These are phyloP conservation scores for Debaryomyces castellii DNA, from an alignment of 805 yeast genomes.

Conservation along the genomic window DNA sequence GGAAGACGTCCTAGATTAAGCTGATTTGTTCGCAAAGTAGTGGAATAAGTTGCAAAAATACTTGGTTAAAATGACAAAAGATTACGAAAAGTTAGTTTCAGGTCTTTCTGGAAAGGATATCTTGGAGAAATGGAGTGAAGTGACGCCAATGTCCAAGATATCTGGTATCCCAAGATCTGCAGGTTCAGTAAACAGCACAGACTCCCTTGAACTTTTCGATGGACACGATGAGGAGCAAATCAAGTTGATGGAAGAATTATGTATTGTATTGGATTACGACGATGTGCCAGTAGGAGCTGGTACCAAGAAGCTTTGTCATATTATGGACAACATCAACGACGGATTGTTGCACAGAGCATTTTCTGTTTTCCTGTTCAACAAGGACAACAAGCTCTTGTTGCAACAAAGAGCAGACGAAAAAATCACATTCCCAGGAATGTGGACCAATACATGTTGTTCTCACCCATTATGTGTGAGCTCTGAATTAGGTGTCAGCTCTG, in stretches of 20 bases:
- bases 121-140: constrained; percentile 60
- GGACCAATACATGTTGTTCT: constrained; percentile 99
- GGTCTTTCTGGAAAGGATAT: constrained; percentile 50
- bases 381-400: constrained; percentile 69
- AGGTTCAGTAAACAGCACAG: constrained; percentile 27
- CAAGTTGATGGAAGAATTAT: constrained; percentile 91
- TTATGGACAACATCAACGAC: constrained; percentile 80
- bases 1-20: neutral
- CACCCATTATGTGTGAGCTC: constrained; percentile 86
- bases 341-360: constrained; percentile 95
- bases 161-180: constrained; percentile 55
- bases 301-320: constrained; percentile 84
- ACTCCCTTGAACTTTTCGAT: constrained; percentile 47
- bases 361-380: constrained; percentile 89
- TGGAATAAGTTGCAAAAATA: neutral
- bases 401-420: constrained; percentile 97
- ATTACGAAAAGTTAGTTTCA: constrained; percentile 55
- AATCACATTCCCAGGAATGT: constrained; percentile 92
- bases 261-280: constrained; percentile 87
- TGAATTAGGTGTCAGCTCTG: constrained; percentile 61
- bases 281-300: constrained; percentile 92
- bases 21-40: neutral
- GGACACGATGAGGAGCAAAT: constrained; percentile 96
- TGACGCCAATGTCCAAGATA: constrained; percentile 59
- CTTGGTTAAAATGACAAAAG: constrained; percentile 1